phyloP scores from a whole-genome alignment of 805 yeast genomes.

The Debaryomyces maramus region DNA sequence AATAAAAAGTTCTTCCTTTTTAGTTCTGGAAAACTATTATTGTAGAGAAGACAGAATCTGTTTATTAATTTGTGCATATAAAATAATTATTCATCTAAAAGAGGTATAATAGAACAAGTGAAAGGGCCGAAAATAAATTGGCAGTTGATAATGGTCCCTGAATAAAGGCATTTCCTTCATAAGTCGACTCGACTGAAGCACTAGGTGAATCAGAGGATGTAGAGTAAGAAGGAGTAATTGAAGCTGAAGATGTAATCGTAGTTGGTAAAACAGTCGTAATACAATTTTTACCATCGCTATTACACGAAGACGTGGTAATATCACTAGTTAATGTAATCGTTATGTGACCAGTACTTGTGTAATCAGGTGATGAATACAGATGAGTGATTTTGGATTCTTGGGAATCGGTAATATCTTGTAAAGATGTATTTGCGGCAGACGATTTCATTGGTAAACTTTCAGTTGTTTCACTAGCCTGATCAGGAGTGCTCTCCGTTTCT shows the following conservation, averaged over 20 bases:
- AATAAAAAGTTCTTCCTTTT: not conserved
- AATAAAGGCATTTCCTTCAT: not conserved
- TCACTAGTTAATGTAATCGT: slow-evolving; percentile 1
- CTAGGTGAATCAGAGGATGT: not conserved
- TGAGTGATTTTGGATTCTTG: too few species aligned
- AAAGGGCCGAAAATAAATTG: not conserved
- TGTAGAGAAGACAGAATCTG: too few species aligned
- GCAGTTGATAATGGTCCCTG: not conserved
- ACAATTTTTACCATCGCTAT: not conserved
- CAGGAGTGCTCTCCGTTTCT: too few species aligned
- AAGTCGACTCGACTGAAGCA: not conserved
- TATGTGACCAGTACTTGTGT: not conserved
- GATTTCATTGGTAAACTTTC: too few species aligned
- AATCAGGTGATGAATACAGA: too few species aligned
- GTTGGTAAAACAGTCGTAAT: not conserved
- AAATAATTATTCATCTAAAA: slow-evolving; percentile 1
- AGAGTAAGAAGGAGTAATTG: not conserved
- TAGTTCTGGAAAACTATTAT: too few species aligned
- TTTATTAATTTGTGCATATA: not conserved
- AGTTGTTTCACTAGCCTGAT: too few species aligned
- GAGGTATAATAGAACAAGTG: not conserved
- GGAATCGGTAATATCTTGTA: too few species aligned
- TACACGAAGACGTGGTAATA: not conserved
- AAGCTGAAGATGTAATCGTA: not conserved
- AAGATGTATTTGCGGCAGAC: too few species aligned